Base-by-base conservation (phyloP, 306 rosid genomes). In the Gastrolobium villosum region DNA sequence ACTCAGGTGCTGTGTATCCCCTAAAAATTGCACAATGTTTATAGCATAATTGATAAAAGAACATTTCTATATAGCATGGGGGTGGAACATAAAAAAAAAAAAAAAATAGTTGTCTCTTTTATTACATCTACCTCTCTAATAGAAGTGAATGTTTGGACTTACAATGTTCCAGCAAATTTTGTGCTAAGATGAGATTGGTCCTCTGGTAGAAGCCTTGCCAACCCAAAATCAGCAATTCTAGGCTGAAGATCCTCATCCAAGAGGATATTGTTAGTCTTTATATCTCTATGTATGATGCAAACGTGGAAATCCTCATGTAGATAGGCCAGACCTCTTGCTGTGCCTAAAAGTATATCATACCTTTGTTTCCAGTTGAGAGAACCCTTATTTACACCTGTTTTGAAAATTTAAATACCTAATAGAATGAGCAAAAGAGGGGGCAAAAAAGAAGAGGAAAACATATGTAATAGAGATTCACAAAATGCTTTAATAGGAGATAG, bases 1-100 rank as follows among this genome's bases (percentile, higher is more conserved):
- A 91, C 37, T 91, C 96, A 0, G 96, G 96, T 70, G 96, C 93
- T 10, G 88, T 87, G 73, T 91, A 91, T 36, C 96, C 96, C 83
- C 96, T 89, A 57, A 52, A 9, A 60, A 40, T 3, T 59, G 53
- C 65, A 84, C 30, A 20, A 20, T 20, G 60, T 28, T 5, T 3
- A 61, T 70, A 43, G n/a, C 26, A 20, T 20, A 20, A 35, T 57
- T 31, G 43, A 49, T 13, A 10, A 28, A 43, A 43, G 3, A 41
- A 35, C 43, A 50, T 28, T 34, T 76, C 35, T 55, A 35, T n/a
- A 65, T 69, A 20, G 7, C 46, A 10, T 62, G 57, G 43, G 6
- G 9, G 1, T 20, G 26, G 26, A 20, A 20, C 26, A 20, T 20
- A 0, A 20, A 20, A 20, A 20, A 20, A 1, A 20, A 20, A 20